These are phyloP conservation scores for Phytopythium boreale DNA, from an alignment of 352 stramenopile genomes.

Conservation along the genomic window DNA sequence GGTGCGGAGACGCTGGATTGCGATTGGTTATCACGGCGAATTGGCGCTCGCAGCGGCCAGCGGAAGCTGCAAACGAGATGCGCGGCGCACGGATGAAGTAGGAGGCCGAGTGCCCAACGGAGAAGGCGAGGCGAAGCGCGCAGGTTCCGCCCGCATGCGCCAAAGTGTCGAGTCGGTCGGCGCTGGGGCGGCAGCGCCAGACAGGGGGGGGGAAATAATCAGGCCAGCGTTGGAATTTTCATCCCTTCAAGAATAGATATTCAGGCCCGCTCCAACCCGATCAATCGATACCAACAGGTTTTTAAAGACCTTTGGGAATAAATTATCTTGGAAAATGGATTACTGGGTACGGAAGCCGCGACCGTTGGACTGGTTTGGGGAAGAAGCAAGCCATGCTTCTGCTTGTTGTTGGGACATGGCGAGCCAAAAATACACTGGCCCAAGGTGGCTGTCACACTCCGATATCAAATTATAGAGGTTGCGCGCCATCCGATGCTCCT, in stretches of 20 bases:
- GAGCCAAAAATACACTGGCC: not conserved
- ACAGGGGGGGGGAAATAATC: not conserved
- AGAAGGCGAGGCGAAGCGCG: not conserved
- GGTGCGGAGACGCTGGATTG: no score
- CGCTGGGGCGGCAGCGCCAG: no score
- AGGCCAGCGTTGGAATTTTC: not conserved
- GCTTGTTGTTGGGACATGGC: not conserved
- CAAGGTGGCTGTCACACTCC: not conserved
- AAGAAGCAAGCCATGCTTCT: not conserved
- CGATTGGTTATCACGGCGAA: not conserved
- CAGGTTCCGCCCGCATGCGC: not conserved
- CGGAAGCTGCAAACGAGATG: not conserved
- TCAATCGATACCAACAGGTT: not conserved
- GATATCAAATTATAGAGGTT: conserved; percentile 1
- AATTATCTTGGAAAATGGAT: not conserved
- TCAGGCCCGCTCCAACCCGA: not conserved
- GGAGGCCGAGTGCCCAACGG: not conserved
- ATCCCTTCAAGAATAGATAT: not conserved
- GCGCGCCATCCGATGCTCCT: not conserved
- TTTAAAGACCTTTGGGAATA: not conserved
- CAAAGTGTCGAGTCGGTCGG: not conserved
- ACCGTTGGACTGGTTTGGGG: not conserved
- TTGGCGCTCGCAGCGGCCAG: no score
- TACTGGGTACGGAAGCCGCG: not conserved
- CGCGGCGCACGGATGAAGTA: not conserved